Conservation (phyloP, 495 filamentous ascomycete genomes). For the Eremomyces bilateralis region DNA sequence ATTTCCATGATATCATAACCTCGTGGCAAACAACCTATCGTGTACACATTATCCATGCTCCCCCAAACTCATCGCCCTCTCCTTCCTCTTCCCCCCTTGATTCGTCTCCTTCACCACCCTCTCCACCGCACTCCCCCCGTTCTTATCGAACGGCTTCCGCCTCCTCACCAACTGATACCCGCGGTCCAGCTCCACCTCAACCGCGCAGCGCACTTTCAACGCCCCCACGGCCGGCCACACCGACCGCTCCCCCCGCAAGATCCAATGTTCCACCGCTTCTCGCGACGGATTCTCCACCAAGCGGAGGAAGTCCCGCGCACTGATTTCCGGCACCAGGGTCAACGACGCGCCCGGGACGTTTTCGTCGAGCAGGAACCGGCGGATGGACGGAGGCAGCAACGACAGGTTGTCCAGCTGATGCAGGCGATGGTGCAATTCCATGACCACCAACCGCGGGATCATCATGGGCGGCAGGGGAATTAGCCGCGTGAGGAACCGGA, state of each 20-base stretch:
- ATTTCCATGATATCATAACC: no score
- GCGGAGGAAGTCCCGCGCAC: constrained; percentile 43
- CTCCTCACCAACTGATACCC: constrained; percentile 61
- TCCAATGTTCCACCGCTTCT: constrained; percentile 65
- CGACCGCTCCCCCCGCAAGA: constrained; percentile 58
- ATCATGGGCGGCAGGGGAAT: constrained; percentile 43
- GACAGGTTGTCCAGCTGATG: constrained; percentile 60
- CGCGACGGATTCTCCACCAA: constrained; percentile 63
- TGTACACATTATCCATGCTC: no score
- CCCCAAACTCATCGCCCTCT: constrained; percentile 11
- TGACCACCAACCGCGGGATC: constrained; percentile 43
- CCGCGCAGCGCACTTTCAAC: constrained; percentile 58
- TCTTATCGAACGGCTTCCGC: constrained; percentile 24
- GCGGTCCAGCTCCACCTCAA: constrained; percentile 71
- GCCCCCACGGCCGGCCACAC: constrained; percentile 86
- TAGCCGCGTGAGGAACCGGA: constrained; percentile 26
- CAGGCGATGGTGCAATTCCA: constrained; percentile 67
- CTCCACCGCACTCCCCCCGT: constrained; percentile 8
- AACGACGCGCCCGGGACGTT: constrained; percentile 59
- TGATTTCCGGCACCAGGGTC: constrained; percentile 66
- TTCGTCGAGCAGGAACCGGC: constrained; percentile 72
- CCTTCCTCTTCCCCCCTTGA: constrained; percentile 7
- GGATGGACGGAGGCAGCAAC: constrained; percentile 42
- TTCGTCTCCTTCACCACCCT: constrained; percentile 9
- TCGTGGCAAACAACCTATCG: no score